Evolutionary conservation across 805 yeast genomes (phyloP).

Genomic region (Brettanomyces nanus): DNA sequence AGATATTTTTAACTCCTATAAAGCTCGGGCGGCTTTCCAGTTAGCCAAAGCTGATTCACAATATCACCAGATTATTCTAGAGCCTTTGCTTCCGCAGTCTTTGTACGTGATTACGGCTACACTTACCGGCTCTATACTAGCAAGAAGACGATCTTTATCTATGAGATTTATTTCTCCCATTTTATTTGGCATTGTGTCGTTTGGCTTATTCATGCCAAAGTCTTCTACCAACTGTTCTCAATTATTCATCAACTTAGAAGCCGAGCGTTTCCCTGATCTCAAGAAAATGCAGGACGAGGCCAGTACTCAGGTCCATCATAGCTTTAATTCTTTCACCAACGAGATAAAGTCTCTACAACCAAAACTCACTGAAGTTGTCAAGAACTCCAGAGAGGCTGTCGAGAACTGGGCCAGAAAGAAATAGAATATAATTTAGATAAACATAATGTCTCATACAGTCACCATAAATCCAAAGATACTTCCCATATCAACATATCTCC

Average conservation of each 20-base stretch:
- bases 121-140: conserved; percentile 49
- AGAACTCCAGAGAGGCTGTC: conserved; percentile 4
- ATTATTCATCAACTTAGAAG: conserved; percentile 24
- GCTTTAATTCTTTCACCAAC: not conserved
- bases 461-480: conserved; percentile 45
- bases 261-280: conserved; percentile 31
- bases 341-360: conserved; percentile 6
- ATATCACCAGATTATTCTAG: conserved; percentile 32
- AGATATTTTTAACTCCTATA: conserved; percentile 40
- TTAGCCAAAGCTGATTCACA: conserved; percentile 22
- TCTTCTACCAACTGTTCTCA: conserved; percentile 30
- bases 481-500: conserved; percentile 83
- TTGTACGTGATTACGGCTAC: conserved; percentile 48
- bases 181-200: conserved; percentile 38
- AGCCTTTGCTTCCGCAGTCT: conserved; percentile 47
- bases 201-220: conserved; percentile 41
- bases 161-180: conserved; percentile 45
- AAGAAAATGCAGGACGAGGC: conserved; percentile 16
- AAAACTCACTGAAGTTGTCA: conserved; percentile 7
- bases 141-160: conserved; percentile 38
- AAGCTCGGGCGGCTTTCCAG: conserved; percentile 40
- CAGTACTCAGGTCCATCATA: not conserved
- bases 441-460: too few relatives aligned
- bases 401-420: conserved; percentile 2
- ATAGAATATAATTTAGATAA: too few relatives aligned